phyloP scores from a whole-genome alignment of 1,284 basidiomycete species.

The Naganishia albida region DNA sequence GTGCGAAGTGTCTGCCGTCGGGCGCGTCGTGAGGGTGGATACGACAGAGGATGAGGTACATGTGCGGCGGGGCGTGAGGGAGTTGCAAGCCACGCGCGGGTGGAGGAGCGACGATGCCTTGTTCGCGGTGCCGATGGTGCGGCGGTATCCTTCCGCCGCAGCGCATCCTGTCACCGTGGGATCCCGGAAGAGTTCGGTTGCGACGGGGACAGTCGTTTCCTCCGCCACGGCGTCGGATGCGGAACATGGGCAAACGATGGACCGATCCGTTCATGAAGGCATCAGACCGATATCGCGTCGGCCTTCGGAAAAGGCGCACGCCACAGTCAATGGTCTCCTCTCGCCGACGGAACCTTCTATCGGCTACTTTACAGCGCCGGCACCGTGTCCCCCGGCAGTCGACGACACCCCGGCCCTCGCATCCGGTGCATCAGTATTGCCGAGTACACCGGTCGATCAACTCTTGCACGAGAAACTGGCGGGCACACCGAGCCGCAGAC shows the following conservation, averaged over 20 bases:
- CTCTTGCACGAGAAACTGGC: slow-evolving; percentile 25
- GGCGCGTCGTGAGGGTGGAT: background rate
- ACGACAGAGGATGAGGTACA: slow-evolving; percentile 24
- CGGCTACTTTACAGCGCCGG: slow-evolving; percentile 7
- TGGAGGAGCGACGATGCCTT: slow-evolving; percentile 34
- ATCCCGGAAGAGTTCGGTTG: background rate
- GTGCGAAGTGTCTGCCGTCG: background rate
- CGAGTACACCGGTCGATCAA: slow-evolving; percentile 25
- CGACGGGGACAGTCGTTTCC: background rate
- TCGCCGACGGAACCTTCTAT: slow-evolving; percentile 11
- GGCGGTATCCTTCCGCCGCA: slow-evolving; percentile 4
- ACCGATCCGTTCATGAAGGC: slow-evolving; percentile 5
- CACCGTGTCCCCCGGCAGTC: slow-evolving; percentile 22
- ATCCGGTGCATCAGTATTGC: slow-evolving; percentile 3
- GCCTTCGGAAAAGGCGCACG: slow-evolving; percentile 11
- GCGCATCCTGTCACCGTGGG: background rate
- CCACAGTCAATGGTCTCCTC: slow-evolving; percentile 3
- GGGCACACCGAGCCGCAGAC: slow-evolving; percentile 15
- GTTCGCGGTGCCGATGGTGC: slow-evolving; percentile 31
- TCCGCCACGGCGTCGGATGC: slow-evolving; percentile 15
- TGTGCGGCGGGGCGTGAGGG: background rate
- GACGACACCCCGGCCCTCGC: slow-evolving; percentile 29
- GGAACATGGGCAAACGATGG: slow-evolving; percentile 6
- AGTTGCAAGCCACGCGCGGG: slow-evolving; percentile 24
- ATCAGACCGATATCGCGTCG: slow-evolving; percentile 4